Percentiles rank a stretch among this genome's conserved stretches.
phyloP scores from a whole-genome alignment of 805 yeast species.

The Teunomyces panamensis region DNA sequence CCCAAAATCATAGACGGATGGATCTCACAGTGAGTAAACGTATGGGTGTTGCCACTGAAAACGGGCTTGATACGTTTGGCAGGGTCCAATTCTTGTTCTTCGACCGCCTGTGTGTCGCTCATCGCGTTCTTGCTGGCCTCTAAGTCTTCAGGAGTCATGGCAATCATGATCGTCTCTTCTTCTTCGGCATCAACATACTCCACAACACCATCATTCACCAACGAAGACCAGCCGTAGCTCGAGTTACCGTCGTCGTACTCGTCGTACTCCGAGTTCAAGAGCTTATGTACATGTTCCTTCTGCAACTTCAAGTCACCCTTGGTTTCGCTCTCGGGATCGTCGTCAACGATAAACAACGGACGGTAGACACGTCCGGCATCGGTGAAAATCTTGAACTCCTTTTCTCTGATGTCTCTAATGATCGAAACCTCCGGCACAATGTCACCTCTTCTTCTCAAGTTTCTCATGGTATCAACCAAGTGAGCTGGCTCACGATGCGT shows the following conservation, averaged over 20 bases:
- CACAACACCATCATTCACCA: constrained; percentile 81
- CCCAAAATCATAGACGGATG: constrained; percentile 99
- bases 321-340: constrained; percentile 64
- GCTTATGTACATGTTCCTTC: constrained; percentile 76
- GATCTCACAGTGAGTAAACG: constrained; percentile 98
- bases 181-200: constrained; percentile 99
- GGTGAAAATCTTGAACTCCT: constrained; percentile 92
- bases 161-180: constrained; percentile 97
- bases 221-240: constrained; percentile 77
- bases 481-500: constrained; percentile 95
- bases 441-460: constrained; percentile 91
- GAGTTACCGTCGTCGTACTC: constrained; percentile 52
- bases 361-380: constrained; percentile 99
- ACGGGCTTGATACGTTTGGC: constrained; percentile 84
- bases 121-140: constrained; percentile 53
- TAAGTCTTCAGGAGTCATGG: constrained; percentile 97
- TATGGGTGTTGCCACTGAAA: constrained; percentile 52
- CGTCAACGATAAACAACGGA: constrained; percentile 91
- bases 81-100: constrained; percentile 56
- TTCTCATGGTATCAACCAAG: constrained; percentile 85
- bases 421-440: constrained; percentile 95
- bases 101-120: constrained; percentile 41
- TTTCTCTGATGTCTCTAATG: constrained; percentile 94
- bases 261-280: constrained; percentile 63
- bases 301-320: constrained; percentile 79